Evolutionary conservation across 768 basidiomycete species (phyloP).

Genomic region (Russula abietina): DNA sequence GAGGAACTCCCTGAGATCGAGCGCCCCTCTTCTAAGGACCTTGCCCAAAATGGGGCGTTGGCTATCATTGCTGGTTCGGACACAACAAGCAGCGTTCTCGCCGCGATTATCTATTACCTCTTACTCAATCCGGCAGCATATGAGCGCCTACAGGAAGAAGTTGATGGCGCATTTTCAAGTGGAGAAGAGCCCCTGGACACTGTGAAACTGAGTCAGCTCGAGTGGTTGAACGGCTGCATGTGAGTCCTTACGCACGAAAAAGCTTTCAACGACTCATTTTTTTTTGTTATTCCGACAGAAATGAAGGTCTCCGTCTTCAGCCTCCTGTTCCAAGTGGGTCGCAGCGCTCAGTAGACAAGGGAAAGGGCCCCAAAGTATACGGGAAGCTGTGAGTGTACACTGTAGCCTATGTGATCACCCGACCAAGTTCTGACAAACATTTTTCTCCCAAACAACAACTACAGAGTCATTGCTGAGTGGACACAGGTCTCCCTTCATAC

Average conservation of each 20-base stretch:
- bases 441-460: no score
- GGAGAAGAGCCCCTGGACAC: conserved; percentile 21
- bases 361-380: conserved; percentile 31
- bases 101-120: conserved; percentile 34
- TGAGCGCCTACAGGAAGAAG: conserved; percentile 14
- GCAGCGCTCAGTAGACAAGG: conserved; percentile 37
- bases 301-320: background rate
- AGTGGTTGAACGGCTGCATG: conserved; percentile 24
- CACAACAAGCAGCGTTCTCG: conserved; percentile 36
- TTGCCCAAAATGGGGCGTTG: conserved; percentile 35
- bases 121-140: conserved; percentile 30
- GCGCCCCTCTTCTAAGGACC: background rate
- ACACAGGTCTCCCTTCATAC: conserved; percentile 19
- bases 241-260: background rate
- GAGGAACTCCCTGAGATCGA: conserved; percentile 13
- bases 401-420: background rate
- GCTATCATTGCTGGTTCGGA: conserved; percentile 42
- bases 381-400: conserved; percentile 7
- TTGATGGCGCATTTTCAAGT: conserved; percentile 9
- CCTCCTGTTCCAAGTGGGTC: conserved; percentile 46
- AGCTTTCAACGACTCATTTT: no score
- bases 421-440: background rate
- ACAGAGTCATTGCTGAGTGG: conserved; percentile 15
- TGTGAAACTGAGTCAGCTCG: conserved; percentile 10
- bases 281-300: no score